Base-by-base conservation (phyloP, 2,329 filamentous ascomycete genomes). In the Tolypocladium paradoxum region DNA sequence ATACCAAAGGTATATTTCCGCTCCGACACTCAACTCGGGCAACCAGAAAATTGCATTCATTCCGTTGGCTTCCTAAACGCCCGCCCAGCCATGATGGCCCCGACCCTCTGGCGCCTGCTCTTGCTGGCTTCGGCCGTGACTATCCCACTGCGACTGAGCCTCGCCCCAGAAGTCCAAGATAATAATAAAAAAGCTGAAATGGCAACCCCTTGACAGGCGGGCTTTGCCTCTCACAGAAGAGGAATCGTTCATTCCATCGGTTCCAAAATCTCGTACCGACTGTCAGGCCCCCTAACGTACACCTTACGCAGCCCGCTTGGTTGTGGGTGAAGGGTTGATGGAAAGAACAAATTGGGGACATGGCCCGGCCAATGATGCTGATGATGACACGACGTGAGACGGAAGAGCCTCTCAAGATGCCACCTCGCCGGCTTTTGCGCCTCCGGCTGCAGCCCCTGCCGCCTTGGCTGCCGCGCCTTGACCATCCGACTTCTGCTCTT, bases 381-480 rank as follows among this genome's bases (percentile, higher is more conserved):
- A 9, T 45, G 40, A 45, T 24, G 16, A 45, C 29, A 16, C 29
- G 40, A 5, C 16, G 11, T n/a, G 40, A 29, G 24, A 29, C 31
- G 46, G 9, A 34, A 6, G 29, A 16, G 46, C 46, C 11, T 34
- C 14, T 35, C n/a, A 20, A 33, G n/a, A 20, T 22, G 31, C 46
- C 29, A 12, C 33, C 46, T 33, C 46, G 33, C n/a, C 46, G 31
- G 33, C n/a, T 6, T 48, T 48, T 27, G 47, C 47, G 35, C 31
- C 31, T 48, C 46, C 37, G 27, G 37, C 34, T 48, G 46, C 56
- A 38, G 49, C 53, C 22, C 29, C 27, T 18, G 55, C 52, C 22
- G 53, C 50, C 37, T 58, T 58, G 14, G 34, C 51, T 5, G 38
- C 56, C 9, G 47, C 54, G 5, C 45, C 51, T 49, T 57, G 22